Conservation (phyloP, 108 stramenopile species). For the Cyclostephanos tholiformis region DNA sequence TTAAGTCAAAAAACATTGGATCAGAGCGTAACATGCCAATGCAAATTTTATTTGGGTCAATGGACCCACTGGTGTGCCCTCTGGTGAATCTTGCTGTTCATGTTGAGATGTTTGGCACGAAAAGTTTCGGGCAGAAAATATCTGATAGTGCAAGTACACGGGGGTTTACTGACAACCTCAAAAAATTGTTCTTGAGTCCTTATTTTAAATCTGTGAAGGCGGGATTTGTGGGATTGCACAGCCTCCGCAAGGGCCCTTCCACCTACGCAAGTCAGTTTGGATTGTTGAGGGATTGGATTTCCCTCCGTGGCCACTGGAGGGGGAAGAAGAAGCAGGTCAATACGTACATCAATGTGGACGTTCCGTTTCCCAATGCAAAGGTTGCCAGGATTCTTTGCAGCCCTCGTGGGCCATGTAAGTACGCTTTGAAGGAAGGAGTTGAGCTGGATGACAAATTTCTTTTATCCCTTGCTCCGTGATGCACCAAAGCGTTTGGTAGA, state of each 20-base stretch:
- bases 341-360: constrained; percentile 1
- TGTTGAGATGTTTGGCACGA: neutral
- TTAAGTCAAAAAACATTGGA: constrained; percentile 14
- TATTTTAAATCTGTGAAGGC: neutral
- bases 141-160: too few species aligned
- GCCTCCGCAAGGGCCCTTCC: constrained; percentile 18
- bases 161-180: too few species aligned
- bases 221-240: constrained; percentile 6
- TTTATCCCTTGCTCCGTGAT: too few species aligned
- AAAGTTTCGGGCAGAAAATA: neutral
- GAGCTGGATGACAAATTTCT: neutral
- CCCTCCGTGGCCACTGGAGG: neutral
- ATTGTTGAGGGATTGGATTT: too few species aligned
- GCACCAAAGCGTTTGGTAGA: too few species aligned
- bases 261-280: constrained; percentile 12
- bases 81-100: neutral
- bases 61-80: neutral
- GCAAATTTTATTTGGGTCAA: too few species aligned
- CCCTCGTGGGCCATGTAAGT: constrained; percentile 9
- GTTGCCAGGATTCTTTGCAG: constrained; percentile 7
- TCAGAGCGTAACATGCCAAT: neutral
- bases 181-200: neutral
- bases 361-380: constrained; percentile 13
- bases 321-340: constrained; percentile 8
- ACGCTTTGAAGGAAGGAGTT: neutral